Percentiles rank a stretch among this genome's conserved stretches.
These are phyloP conservation scores for Hirschfeldia incana DNA, from an alignment of 345 rosid genomes.

Conservation along the genomic window DNA sequence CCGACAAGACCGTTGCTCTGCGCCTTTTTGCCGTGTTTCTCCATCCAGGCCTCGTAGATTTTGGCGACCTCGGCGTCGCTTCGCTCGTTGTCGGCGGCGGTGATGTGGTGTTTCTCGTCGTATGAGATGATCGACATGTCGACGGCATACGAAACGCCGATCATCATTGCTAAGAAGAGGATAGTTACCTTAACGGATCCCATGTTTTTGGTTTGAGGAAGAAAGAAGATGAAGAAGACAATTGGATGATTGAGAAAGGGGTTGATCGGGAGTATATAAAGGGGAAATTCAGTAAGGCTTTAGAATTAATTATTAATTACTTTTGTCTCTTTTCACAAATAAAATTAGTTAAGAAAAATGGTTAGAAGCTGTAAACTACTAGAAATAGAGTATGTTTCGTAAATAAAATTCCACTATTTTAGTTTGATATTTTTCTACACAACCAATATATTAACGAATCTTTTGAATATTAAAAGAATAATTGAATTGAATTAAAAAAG, in stretches of 20 bases:
- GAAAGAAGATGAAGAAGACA: constrained; percentile 10
- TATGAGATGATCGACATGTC: constrained; percentile 83
- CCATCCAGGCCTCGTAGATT: constrained; percentile 72
- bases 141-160: constrained; percentile 57
- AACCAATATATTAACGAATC: background rate
- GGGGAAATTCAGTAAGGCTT: constrained; percentile 7
- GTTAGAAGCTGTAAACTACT: background rate
- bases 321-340: background rate
- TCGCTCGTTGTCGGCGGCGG: constrained; percentile 39
- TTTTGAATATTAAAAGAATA: background rate
- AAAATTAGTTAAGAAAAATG: background rate
- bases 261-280: constrained; percentile 24
- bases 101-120: constrained; percentile 51
- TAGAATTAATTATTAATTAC: background rate
- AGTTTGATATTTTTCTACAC: background rate
- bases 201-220: constrained; percentile 9
- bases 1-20: constrained; percentile 43
- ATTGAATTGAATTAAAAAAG: background rate
- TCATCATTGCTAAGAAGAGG: constrained; percentile 45
- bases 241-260: constrained; percentile 12
- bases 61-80: constrained; percentile 68
- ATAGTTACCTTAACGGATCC: constrained; percentile 39
- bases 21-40: constrained; percentile 60
- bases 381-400: background rate
- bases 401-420: background rate